phyloP scores from a whole-genome alignment of 2,329 filamentous ascomycete species.

The Taxawa tesnikishii region DNA sequence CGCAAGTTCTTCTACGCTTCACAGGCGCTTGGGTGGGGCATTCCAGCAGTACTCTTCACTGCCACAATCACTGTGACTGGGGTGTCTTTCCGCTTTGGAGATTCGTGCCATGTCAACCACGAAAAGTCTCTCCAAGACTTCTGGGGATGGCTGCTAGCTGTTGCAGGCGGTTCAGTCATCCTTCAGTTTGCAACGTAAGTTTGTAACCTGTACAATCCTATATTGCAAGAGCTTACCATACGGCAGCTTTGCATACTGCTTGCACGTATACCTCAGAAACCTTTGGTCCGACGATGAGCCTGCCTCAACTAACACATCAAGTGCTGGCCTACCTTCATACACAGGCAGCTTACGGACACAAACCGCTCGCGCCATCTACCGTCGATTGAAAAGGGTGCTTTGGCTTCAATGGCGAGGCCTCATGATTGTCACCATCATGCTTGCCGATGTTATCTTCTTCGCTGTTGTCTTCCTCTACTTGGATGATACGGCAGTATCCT shows the following conservation, averaged over 20 bases:
- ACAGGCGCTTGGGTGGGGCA: slow-evolving; percentile 69
- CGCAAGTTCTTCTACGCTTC: slow-evolving; percentile 80
- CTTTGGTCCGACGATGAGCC: slow-evolving; percentile 55
- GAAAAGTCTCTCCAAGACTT: slow-evolving; percentile 69
- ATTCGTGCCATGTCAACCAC: slow-evolving; percentile 90
- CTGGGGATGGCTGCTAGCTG: slow-evolving; percentile 78
- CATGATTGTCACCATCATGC: slow-evolving; percentile 76
- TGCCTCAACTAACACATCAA: slow-evolving; percentile 50
- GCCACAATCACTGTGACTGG: slow-evolving; percentile 74
- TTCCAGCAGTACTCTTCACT: slow-evolving; percentile 64
- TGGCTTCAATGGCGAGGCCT: slow-evolving; percentile 92
- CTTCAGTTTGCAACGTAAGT: slow-evolving; percentile 74
- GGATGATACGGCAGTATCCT: slow-evolving; percentile 54
- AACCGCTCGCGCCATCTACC: slow-evolving; percentile 77
- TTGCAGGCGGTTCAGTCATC: slow-evolving; percentile 64
- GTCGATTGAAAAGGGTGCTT: slow-evolving; percentile 73
- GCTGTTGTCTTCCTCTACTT: slow-evolving; percentile 82
- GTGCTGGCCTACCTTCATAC: slow-evolving; percentile 62
- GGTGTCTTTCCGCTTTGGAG: slow-evolving; percentile 86
- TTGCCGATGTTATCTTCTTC: slow-evolving; percentile 88
- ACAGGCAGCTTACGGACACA: slow-evolving; percentile 64
- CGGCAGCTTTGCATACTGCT: slow-evolving; percentile 59
- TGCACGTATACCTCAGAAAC: slow-evolving; percentile 85
- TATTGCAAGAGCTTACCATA: too few species aligned
- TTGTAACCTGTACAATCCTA: too few species aligned